Percentiles rank a stretch among this genome's conserved stretches.
phyloP scores from a whole-genome alignment of 75 land plant genomes.

The Selaginella tamariscina region DNA sequence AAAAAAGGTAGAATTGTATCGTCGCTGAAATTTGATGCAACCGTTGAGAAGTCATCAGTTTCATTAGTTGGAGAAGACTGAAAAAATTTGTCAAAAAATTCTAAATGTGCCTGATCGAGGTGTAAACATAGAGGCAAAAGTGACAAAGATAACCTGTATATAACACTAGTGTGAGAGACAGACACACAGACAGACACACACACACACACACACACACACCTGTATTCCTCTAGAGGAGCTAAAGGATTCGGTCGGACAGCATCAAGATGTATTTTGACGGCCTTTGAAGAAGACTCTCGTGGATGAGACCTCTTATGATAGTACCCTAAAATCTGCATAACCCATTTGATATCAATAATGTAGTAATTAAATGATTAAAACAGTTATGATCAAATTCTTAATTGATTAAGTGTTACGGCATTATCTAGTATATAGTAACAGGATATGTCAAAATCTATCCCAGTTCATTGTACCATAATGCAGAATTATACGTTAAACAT shows the following conservation, averaged over 20 bases:
- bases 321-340: conserved; percentile 60
- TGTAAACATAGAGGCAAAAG: conserved; percentile 69
- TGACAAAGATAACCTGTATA: conserved; percentile 48
- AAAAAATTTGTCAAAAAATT: conserved; percentile 71
- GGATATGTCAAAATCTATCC: too few relatives aligned
- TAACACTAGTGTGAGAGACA: background rate
- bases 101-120: conserved; percentile 81
- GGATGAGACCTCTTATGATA: conserved; percentile 58
- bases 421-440: too few relatives aligned
- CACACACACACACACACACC: conserved; percentile 28
- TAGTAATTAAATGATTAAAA: background rate
- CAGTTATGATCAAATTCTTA: too few relatives aligned
- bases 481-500: background rate
- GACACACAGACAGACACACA: background rate
- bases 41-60: background rate
- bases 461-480: too few relatives aligned
- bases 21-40: conserved; percentile 17
- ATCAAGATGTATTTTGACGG: conserved; percentile 69
- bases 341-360: background rate
- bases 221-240: conserved; percentile 78
- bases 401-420: too few relatives aligned
- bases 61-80: background rate
- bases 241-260: conserved; percentile 77
- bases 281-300: conserved; percentile 68
- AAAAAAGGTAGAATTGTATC: conserved; percentile 82